phyloP scores from a whole-genome alignment of 805 yeast genomes.

The Ogataea neopini region DNA sequence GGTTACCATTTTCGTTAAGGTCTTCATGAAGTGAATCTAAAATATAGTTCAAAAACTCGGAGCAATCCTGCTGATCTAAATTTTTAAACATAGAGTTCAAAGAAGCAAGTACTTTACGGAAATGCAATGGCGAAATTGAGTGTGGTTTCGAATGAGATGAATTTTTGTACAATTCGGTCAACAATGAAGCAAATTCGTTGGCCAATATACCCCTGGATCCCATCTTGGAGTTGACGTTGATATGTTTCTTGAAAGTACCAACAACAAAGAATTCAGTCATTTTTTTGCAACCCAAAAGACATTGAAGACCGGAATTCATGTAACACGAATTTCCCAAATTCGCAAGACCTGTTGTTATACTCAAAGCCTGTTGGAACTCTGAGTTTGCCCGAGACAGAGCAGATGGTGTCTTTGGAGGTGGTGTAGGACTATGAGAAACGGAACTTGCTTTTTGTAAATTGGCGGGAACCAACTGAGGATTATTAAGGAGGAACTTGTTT shows the following conservation, averaged over 20 bases:
- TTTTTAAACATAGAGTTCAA: conserved; percentile 65
- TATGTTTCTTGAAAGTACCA: conserved; percentile 61
- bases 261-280: conserved; percentile 62
- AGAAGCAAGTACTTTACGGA: conserved; percentile 68
- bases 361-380: conserved; percentile 28
- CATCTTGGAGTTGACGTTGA: conserved; percentile 68
- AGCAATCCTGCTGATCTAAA: conserved; percentile 80
- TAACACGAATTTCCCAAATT: conserved; percentile 92
- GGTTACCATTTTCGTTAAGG: conserved; percentile 64
- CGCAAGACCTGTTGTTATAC: conserved; percentile 66
- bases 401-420: conserved; percentile 8
- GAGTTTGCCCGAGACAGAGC: conserved; percentile 7
- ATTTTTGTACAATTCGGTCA: conserved; percentile 53
- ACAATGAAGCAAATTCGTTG: conserved; percentile 60
- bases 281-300: conserved; percentile 72
- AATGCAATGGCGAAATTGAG: conserved; percentile 58
- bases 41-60: conserved; percentile 74
- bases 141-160: conserved; percentile 26
- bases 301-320: conserved; percentile 89
- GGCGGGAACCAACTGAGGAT: conserved; percentile 13
- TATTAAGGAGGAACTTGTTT: conserved; percentile 9
- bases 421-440: conserved; percentile 10
- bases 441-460: conserved; percentile 1
- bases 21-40: conserved; percentile 84
- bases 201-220: conserved; percentile 85